Base-by-base conservation (phyloP, 495 filamentous ascomycete species). In the Penicillium crystallinum region DNA sequence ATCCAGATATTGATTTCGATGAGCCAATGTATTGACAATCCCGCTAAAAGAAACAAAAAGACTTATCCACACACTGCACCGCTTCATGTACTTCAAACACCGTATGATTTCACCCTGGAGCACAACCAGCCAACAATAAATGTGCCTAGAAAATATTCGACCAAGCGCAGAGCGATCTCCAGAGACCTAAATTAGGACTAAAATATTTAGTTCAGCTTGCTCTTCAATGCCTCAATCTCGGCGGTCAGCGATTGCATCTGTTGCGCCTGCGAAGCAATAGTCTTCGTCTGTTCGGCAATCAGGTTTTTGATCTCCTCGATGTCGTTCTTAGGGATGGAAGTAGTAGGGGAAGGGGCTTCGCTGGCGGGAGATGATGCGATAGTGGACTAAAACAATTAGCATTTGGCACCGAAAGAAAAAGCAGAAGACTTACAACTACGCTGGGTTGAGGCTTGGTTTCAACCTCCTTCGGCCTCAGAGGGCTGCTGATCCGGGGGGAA, bases 211-310 rank as follows among this genome's bases (percentile, higher is more conserved):
- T 57, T 65, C 54, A 72, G 51, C 54, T 76, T 75, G 58, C 62
- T 66, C 63, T 75, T 75, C 35, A 77, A 65, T 17, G 72, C 63
- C 36, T 76, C 73, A 19, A 77, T 71, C 59, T 76, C 73, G 9
- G 70, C 65, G 4, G 73, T 70, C 47, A 77, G 58, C 14, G 54
- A 68, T 54, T 75, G 66, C 61, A 77, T 65, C 49, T 76, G 71
- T 46, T 70, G 61, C 5, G 72, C 69, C 58, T 77, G 74, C 7
- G 63, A 43, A 14, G 73, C 70, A 40, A 77, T 75, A 2, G 66
- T 69, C 63, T 69, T 74, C 35, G 71, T 75, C 53, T 76, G 74
- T 46, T 71, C 67, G 1, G 72, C 66, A 33, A 77, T 69, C 50
- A 77, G 52, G 19, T 67, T 61, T 44, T 75, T 77, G 49, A 77